These are phyloP conservation scores for Copromyces sp. DNA, from an alignment of 495 filamentous ascomycete species.

Conservation along the genomic window DNA sequence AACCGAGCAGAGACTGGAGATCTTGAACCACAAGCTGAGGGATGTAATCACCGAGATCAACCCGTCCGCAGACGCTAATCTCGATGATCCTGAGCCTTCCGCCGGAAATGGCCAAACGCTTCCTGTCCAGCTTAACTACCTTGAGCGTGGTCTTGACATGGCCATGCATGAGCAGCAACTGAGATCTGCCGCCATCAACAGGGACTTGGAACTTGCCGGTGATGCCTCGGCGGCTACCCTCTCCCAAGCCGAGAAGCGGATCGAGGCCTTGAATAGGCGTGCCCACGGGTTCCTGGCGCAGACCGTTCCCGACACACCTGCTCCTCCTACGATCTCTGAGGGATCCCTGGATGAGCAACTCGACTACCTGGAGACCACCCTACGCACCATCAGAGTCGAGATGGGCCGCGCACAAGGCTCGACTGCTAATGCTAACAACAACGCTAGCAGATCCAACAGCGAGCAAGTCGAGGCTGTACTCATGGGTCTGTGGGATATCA, in stretches of 20 bases:
- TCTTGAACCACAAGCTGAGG: slow-evolving; percentile 58
- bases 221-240: slow-evolving; percentile 10
- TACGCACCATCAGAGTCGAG: slow-evolving; percentile 24
- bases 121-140: slow-evolving; percentile 29
- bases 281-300: slow-evolving; percentile 22
- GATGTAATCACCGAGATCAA: slow-evolving; percentile 55
- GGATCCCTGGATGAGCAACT: slow-evolving; percentile 29
- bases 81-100: slow-evolving; percentile 24
- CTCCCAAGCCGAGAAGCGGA: slow-evolving; percentile 16
- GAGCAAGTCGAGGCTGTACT: slow-evolving; percentile 52
- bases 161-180: slow-evolving; percentile 21
- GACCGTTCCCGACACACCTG: slow-evolving; percentile 14
- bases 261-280: slow-evolving; percentile 23
- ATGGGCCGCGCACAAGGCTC: slow-evolving; percentile 21
- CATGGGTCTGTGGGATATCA: slow-evolving; percentile 62
- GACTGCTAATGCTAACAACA: slow-evolving; percentile 6
- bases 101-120: slow-evolving; percentile 35
- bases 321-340: slow-evolving; percentile 17
- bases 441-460: slow-evolving; percentile 26
- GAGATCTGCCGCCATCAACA: slow-evolving; percentile 1
- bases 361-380: slow-evolving; percentile 27
- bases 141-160: slow-evolving; percentile 25
- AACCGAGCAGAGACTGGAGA: slow-evolving; percentile 59
- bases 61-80: slow-evolving; percentile 32
- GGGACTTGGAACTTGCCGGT: slow-evolving; percentile 8